A percentile compares a stretch with the other conserved stretches of the same genome.
phyloP scores from a whole-genome alignment of 441 rosid genomes.

The Adansonia rubrostipa region DNA sequence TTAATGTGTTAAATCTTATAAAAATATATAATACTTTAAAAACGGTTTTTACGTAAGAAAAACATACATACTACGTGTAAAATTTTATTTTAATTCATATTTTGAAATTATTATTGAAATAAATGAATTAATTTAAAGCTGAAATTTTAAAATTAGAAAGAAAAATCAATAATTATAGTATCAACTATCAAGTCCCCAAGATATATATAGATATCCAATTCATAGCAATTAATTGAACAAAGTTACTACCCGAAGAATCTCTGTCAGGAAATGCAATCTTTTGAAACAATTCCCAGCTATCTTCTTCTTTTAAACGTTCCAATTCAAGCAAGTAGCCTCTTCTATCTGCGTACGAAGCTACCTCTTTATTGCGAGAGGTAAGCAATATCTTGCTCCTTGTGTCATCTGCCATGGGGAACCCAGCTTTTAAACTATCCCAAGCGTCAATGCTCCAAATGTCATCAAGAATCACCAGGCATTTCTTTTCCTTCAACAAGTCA shows the following conservation, averaged over 20 bases:
- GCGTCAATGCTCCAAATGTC: not conserved
- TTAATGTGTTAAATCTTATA: too few relatives aligned
- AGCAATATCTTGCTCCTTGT: conserved; percentile 15
- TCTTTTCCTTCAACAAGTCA: conserved; percentile 25
- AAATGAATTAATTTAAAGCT: not conserved
- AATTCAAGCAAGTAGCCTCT: not conserved
- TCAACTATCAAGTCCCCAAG: too few relatives aligned
- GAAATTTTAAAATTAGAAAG: too few relatives aligned
- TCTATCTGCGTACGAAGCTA: conserved; percentile 25
- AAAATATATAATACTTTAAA: too few relatives aligned
- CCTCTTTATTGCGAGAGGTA: conserved; percentile 29
- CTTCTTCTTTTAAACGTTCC: not conserved
- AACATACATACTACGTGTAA: not conserved
- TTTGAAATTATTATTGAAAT: not conserved
- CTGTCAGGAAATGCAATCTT: conserved; percentile 3
- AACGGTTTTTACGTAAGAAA: too few relatives aligned
- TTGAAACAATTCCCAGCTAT: conserved; percentile 24
- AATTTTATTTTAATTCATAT: not conserved
- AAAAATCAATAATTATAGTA: not conserved
- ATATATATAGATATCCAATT: not conserved
- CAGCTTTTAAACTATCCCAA: not conserved
- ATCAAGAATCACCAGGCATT: conserved; percentile 38
- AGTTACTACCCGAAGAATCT: not conserved
- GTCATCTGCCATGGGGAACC: not conserved
- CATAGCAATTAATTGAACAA: not conserved